Base-by-base conservation (phyloP, 2,329 filamentous ascomycete genomes). In the Arthrinium puccinioides region DNA sequence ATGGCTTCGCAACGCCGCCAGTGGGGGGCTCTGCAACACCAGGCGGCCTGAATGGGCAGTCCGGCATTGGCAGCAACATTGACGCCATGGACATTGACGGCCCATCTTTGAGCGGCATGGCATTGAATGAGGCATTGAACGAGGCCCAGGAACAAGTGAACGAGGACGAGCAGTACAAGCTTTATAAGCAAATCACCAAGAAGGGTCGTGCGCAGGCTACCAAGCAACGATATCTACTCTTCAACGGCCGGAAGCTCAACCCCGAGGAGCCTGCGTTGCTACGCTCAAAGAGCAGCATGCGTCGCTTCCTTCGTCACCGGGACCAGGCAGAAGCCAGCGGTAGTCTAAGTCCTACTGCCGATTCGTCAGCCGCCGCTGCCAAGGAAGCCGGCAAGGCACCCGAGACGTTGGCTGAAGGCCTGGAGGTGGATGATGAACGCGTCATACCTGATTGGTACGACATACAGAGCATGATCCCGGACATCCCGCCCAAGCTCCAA, bases 151-250 rank as follows among this genome's bases (percentile, higher is more conserved):
- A 94, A 49, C 86, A 94, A 48, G 74, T 76, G 10, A 87, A 87
- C 48, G 79, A 94, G 49, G 89, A 97, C 50, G 89, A 97, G 41
- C 90, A 96, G 55, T 95, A 92, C 64, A 94, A 94, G 58, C 85
- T 92, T 24, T 98, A 94, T 92, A 98, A 97, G 65, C 90, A 97
- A 61, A 87, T 95, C 27, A 98, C 92, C 2, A 97, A 97, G 64
- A 96, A 92, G 57, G 89, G 95, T 53, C 82, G 92, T 44, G 92
- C 92, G 4, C 67, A 84, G 18, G 79, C 90, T 37, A 84, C 92
- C 41, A 87, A 89, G 45, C 87, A 95, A 56, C 78, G 92, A 21
- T 82, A 88, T 59, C 77, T 84, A 26, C 74, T 98, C 11, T 95
- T 98, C 63, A 84, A 83, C 43, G 84, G 83, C 35, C 82, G 88